Evolutionary conservation across 495 filamentous ascomycete genomes (phyloP), one percentile per base, ranked within the genome.

Genomic region (Penicillium arizonense): DNA sequence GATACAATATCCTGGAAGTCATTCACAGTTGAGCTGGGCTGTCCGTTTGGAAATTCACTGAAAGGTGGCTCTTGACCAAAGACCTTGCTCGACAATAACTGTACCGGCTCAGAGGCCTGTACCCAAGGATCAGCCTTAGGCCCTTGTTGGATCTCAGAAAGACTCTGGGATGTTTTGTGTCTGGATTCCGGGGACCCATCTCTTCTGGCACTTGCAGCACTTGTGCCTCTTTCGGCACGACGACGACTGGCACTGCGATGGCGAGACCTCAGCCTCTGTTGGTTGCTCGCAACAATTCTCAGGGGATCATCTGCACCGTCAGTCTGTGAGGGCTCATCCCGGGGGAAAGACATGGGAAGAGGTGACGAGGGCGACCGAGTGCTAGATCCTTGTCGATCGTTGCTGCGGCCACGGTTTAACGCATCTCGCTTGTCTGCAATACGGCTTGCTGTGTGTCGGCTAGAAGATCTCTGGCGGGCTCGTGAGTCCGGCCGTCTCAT

Each of bases 341-440:
- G 54, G 64, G 75, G 53, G 4, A 76, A 58, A 9, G 79, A 74
- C 73, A 91, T 86, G 14, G 90, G 89, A 37, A 90, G 67, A 14
- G 91, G 90, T 3, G 88, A 91, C 0, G 91, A 90, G 26, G 91
- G 90, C 3, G 91, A 96, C 36, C 87, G 72, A 41, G 77, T 73
- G n/a, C 70, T 52, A 23, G 86, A 83, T 3, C 76, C 76, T 23
- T 80, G 78, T n/a, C 79, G 78, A 44, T 76, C 82, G 66, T 57
- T 73, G 59, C 69, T 88, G 64, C 68, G 82, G 39, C 67, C 82
- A 49, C 72, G 80, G 52, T 53, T 69, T 35, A 64, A 61, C 4
- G 56, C 71, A 57, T 64, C 74, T 51, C 58, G 70, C 36, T 57
- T 67, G 9, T 74, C 70, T 20, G 78, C 76, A 66, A 57, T 69